Conservation (phyloP, 805 yeast genomes). For the Blastobotrys peoriensis region DNA sequence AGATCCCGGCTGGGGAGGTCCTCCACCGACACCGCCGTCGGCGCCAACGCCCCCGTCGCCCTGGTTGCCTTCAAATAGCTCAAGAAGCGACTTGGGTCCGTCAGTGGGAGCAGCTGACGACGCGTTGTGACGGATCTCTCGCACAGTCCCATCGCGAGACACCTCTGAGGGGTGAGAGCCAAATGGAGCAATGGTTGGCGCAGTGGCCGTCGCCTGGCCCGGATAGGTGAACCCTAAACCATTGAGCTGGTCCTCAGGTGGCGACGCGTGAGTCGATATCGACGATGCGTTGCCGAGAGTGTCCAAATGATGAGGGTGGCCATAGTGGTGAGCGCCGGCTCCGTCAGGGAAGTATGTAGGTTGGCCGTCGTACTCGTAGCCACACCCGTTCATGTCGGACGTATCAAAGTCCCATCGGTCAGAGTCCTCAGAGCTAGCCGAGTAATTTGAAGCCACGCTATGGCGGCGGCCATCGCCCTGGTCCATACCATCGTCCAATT, state of each 20-base stretch:
- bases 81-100: conserved; percentile 68
- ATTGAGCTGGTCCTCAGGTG: neutral
- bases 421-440: conserved; percentile 18
- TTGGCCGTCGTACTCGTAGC: neutral
- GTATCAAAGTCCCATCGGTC: conserved; percentile 85
- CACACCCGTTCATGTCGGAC: conserved; percentile 5
- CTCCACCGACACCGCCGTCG: no score
- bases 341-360: no score
- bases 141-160: neutral
- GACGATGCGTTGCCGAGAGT: neutral
- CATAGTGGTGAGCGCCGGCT: neutral
- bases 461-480: conserved; percentile 4
- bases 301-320: neutral
- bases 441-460: conserved; percentile 25
- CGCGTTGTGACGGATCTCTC: neutral
- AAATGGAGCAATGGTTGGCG: neutral
- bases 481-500: conserved; percentile 16
- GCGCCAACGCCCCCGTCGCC: neutral
- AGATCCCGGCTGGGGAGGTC: neutral
- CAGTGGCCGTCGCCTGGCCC: neutral
- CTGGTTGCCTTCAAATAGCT: conserved; percentile 56
- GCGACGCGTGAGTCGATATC: neutral
- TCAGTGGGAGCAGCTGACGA: conserved; percentile 25
- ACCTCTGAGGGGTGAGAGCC: neutral
- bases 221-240: neutral